A percentile compares a stretch with the other conserved stretches of the same genome.
phyloP scores from a whole-genome alignment of 192 early-diverging fungal species.

The Backusella luteola region DNA sequence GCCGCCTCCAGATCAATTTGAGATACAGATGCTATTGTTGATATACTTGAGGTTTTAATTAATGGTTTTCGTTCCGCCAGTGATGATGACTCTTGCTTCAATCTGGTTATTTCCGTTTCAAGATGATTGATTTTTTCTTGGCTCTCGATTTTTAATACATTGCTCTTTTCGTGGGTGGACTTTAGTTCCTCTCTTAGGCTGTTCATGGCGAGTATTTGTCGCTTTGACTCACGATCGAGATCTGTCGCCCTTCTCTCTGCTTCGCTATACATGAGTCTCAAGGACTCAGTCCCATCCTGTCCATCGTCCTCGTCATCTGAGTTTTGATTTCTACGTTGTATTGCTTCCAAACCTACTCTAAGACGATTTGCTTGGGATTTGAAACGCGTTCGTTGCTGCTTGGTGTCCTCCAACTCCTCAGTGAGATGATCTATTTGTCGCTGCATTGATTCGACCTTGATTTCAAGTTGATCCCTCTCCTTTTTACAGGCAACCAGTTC shows the following conservation, averaged over 20 bases:
- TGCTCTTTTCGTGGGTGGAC: not conserved
- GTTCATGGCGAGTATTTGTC: not conserved
- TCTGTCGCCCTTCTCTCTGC: conserved; percentile 8
- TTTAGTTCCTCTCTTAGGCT: not conserved
- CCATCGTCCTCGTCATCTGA: not conserved
- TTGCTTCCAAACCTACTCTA: conserved; percentile 7
- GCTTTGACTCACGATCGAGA: not conserved
- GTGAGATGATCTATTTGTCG: not conserved
- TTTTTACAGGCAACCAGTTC: not conserved
- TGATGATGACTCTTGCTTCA: not conserved
- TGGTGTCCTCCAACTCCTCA: conserved; percentile 11
- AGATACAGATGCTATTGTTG: not conserved
- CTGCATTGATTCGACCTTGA: not conserved
- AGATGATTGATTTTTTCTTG: not conserved
- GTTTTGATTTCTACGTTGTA: conserved; percentile 2
- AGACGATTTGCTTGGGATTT: conserved; percentile 15
- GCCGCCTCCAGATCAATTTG: not conserved
- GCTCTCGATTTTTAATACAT: not conserved
- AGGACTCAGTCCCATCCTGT: not conserved
- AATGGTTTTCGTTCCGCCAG: not conserved
- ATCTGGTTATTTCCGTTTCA: not conserved
- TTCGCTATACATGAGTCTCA: not conserved
- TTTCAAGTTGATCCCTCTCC: not conserved
- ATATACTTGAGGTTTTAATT: not conserved
- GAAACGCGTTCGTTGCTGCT: not conserved